A percentile compares a stretch with the other conserved stretches of the same genome.
These are phyloP conservation scores for Phialocephala subalpina DNA, from an alignment of 2,329 filamentous ascomycete genomes.

Conservation along the genomic window DNA sequence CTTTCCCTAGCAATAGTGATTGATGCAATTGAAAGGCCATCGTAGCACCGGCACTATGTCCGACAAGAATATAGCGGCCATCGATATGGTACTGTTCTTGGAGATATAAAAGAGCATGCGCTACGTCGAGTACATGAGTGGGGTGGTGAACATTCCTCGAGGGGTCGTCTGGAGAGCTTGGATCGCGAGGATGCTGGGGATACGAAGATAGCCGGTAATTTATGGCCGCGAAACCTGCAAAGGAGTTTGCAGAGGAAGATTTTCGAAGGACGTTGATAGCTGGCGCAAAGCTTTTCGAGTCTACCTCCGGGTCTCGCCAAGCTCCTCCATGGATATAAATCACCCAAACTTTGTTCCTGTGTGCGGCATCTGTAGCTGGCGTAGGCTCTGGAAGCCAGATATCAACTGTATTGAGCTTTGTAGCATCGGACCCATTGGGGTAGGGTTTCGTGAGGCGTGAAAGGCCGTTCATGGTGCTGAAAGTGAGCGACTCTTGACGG, in stretches of 20 bases:
- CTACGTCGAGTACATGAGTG: conserved; percentile 66
- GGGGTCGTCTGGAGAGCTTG: conserved; percentile 30
- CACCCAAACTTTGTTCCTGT: background rate
- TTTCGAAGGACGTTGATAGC: conserved; percentile 52
- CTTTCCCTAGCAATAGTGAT: conserved; percentile 35
- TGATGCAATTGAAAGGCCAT: conserved; percentile 64
- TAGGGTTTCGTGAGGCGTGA: conserved; percentile 22
- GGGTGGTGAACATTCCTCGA: conserved; percentile 62
- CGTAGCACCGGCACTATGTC: conserved; percentile 71
- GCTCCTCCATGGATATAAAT: conserved; percentile 64
- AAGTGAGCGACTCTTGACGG: conserved; percentile 1
- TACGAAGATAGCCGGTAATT: conserved; percentile 70
- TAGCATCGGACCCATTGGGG: conserved; percentile 17
- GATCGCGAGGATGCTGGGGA: conserved; percentile 53
- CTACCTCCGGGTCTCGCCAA: conserved; percentile 66
- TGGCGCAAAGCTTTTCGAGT: conserved; percentile 54
- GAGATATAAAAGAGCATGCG: conserved; percentile 58
- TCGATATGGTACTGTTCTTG: conserved; percentile 54
- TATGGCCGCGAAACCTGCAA: conserved; percentile 70
- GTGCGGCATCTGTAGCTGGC: conserved; percentile 2
- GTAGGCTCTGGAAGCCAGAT: conserved; percentile 4
- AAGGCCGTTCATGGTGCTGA: background rate
- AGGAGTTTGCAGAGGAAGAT: conserved; percentile 31
- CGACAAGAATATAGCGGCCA: conserved; percentile 61
- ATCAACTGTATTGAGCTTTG: conserved; percentile 31